phyloP scores from a whole-genome alignment of 805 yeast genomes.

The Saccharomycopsis sp. region DNA sequence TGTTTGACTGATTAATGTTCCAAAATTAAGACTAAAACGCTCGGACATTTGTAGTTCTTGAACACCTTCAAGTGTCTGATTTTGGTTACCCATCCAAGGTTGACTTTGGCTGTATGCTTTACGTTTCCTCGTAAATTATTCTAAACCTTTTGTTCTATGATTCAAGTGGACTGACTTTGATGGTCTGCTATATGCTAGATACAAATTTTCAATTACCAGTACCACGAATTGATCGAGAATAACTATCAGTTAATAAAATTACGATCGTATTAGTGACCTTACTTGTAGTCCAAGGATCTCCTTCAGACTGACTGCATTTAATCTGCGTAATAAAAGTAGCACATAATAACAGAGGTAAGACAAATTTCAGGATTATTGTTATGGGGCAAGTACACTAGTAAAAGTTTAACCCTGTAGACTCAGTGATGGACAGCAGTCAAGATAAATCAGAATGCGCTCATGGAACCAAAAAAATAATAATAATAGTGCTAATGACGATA shows the following conservation, averaged over 20 bases:
- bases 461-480: too few species aligned
- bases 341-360: neutral
- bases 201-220: too few species aligned
- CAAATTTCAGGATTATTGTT: neutral
- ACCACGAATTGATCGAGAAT: too few species aligned
- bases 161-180: too few species aligned
- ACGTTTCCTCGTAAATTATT: too few species aligned
- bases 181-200: too few species aligned
- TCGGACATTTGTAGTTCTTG: neutral
- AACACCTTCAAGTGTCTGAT: too few species aligned
- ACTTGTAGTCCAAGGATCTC: neutral
- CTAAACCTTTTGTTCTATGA: too few species aligned
- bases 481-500: neutral
- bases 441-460: too few species aligned
- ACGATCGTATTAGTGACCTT: neutral
- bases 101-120: too few species aligned
- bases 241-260: neutral
- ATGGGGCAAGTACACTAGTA: neutral
- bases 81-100: too few species aligned
- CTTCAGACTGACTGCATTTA: neutral
- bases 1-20: neutral
- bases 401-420: neutral
- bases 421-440: neutral
- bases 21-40: neutral
- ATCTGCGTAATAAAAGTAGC: neutral